These are phyloP conservation scores for Leccinum incarnatum DNA, from an alignment of 768 basidiomycete species.

Conservation along the genomic window DNA sequence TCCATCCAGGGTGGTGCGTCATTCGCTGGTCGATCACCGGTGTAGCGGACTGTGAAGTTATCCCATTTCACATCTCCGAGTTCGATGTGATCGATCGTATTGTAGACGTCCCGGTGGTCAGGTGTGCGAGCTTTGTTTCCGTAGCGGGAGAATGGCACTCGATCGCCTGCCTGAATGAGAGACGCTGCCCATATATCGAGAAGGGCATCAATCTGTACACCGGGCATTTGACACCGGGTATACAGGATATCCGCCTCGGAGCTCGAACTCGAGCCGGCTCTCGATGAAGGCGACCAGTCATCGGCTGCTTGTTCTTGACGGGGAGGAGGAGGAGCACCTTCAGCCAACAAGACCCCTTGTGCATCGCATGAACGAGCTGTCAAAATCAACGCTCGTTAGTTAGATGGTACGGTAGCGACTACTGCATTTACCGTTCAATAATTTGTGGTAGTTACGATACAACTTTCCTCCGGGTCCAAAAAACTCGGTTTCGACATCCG, in stretches of 20 bases:
- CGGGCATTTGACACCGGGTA: not conserved
- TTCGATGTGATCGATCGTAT: not conserved
- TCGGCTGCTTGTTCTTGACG: not conserved
- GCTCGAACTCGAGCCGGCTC: not conserved
- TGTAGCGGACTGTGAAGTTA: not conserved
- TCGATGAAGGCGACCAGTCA: not conserved
- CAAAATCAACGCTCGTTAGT: not conserved
- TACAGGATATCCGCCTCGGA: not conserved
- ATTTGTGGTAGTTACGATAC: not conserved
- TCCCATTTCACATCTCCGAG: conserved; percentile 1
- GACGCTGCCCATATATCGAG: not conserved
- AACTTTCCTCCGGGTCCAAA: not conserved
- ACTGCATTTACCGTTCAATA: not conserved
- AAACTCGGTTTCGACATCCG: not conserved
- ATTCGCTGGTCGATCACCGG: not conserved
- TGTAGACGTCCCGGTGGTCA: not conserved
- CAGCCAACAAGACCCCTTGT: not conserved
- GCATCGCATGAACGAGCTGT: not conserved
- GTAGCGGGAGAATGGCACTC: not conserved
- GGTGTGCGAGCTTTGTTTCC: no score
- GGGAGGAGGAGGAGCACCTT: not conserved
- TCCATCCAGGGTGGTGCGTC: not conserved
- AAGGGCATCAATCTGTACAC: not conserved
- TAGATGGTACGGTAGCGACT: not conserved
- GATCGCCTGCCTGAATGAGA: not conserved